Evolutionary conservation across 495 filamentous ascomycete species (phyloP).

Genomic region (Cladorrhinum samala): DNA sequence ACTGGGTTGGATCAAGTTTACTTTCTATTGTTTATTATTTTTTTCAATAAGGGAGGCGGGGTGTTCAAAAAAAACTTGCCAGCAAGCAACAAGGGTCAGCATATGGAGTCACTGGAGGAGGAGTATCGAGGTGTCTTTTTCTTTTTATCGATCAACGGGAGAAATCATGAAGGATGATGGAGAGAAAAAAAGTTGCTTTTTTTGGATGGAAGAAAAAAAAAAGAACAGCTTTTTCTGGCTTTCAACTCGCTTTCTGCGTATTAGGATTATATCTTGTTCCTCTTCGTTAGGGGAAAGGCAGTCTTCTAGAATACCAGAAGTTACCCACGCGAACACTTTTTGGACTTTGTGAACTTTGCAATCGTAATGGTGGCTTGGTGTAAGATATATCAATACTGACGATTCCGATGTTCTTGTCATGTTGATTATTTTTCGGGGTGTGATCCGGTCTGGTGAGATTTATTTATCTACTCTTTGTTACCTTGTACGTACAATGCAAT

Average conservation of each 20-base stretch:
- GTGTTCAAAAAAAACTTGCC: conserved; percentile 8
- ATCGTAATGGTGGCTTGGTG: too few species aligned
- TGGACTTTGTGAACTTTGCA: not conserved
- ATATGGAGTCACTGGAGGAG: conserved; percentile 10
- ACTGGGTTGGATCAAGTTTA: conserved; percentile 21
- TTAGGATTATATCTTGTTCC: conserved; percentile 27
- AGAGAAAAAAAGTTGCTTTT: conserved; percentile 1
- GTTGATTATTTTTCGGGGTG: too few species aligned
- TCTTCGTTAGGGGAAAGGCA: conserved; percentile 28
- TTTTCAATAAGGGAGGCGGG: conserved; percentile 3
- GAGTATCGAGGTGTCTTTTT: conserved; percentile 1
- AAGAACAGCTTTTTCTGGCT: conserved; percentile 3
- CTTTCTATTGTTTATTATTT: conserved; percentile 1
- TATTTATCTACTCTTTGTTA: too few species aligned
- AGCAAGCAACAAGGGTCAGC: conserved; percentile 25
- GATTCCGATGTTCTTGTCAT: too few species aligned
- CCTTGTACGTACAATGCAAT: too few species aligned
- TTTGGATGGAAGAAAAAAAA: conserved; percentile 8
- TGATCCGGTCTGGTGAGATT: too few species aligned
- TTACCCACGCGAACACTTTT: conserved; percentile 43
- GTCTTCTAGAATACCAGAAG: conserved; percentile 49
- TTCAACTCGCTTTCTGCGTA: conserved; percentile 52
- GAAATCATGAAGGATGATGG: conserved; percentile 5
- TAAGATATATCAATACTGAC: too few species aligned
- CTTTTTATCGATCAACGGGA: conserved; percentile 9